Percentiles rank a stretch among this genome's conserved stretches.
phyloP scores from a whole-genome alignment of 2,329 filamentous ascomycete genomes.

The Fusarium nodosum region DNA sequence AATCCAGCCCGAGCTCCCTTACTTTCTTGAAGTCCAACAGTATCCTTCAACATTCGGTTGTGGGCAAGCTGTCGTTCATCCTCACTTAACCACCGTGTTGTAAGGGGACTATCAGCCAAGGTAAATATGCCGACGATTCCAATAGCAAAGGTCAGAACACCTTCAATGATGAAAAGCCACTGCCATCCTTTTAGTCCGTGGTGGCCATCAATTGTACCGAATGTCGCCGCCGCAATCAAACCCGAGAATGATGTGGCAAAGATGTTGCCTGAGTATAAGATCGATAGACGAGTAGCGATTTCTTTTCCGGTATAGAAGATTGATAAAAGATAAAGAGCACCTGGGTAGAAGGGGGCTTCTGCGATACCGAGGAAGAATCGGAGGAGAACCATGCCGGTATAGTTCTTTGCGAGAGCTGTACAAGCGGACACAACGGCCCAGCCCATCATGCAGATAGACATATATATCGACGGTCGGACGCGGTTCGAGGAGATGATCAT shows the following conservation, averaged over 20 bases:
- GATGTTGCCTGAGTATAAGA: conserved; percentile 50
- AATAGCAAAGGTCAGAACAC: conserved; percentile 48
- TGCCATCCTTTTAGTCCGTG: conserved; percentile 51
- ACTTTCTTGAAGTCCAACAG: conserved; percentile 51
- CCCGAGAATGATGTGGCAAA: conserved; percentile 58
- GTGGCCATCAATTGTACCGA: conserved; percentile 51
- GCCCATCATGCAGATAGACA: conserved; percentile 54
- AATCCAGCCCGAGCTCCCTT: conserved; percentile 54
- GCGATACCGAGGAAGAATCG: conserved; percentile 62
- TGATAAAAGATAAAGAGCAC: conserved; percentile 57
- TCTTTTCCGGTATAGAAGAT: conserved; percentile 59
- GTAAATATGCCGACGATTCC: conserved; percentile 53
- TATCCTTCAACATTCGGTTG: conserved; percentile 54
- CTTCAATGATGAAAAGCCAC: conserved; percentile 55
- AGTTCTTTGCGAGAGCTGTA: conserved; percentile 60
- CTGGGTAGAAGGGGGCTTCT: conserved; percentile 69
- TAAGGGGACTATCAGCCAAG: conserved; percentile 56
- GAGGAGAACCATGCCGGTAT: conserved; percentile 51
- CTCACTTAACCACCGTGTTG: conserved; percentile 54
- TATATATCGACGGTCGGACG: conserved; percentile 60
- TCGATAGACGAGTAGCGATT: conserved; percentile 52
- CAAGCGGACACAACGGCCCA: conserved; percentile 59
- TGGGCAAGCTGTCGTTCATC: conserved; percentile 60
- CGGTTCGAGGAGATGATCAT: conserved; percentile 55
- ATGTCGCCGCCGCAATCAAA: conserved; percentile 60